Evolutionary conservation across 1,139 yeast genomes (phyloP).

Genomic region (Hanseniaspora sp.): DNA sequence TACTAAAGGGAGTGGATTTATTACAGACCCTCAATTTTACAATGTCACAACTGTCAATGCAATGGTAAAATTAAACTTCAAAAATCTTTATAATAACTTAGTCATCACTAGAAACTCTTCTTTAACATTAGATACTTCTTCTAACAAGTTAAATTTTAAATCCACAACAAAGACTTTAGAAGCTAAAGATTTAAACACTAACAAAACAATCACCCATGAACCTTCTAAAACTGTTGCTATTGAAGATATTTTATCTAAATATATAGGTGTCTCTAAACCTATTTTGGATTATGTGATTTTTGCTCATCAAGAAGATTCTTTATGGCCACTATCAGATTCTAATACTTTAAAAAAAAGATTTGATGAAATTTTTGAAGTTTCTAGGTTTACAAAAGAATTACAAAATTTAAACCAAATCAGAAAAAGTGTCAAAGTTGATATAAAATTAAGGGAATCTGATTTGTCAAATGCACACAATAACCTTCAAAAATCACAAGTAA

Average conservation of each 20-base stretch:
- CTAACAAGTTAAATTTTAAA: conserved; percentile 40
- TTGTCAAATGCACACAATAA: conserved; percentile 61
- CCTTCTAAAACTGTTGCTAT: conserved; percentile 79
- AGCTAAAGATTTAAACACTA: conserved; percentile 58
- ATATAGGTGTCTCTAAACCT: conserved; percentile 79
- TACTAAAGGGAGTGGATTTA: conserved; percentile 90
- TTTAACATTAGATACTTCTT: conserved; percentile 34
- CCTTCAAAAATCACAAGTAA: conserved; percentile 44
- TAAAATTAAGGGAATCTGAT: conserved; percentile 40
- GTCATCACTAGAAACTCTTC: conserved; percentile 83
- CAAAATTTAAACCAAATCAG: conserved; percentile 66
- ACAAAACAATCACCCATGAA: conserved; percentile 60
- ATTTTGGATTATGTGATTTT: conserved; percentile 85
- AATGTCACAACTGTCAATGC: conserved; percentile 74
- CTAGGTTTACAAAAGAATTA: conserved; percentile 81
- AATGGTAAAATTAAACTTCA: conserved; percentile 55
- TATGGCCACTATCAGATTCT: conserved; percentile 96
- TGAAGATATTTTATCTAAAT: conserved; percentile 68
- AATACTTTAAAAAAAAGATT: conserved; percentile 77
- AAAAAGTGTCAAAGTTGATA: conserved; percentile 66
- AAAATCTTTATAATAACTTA: not conserved
- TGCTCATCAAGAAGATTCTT: conserved; percentile 94
- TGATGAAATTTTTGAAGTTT: conserved; percentile 93
- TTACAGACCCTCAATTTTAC: conserved; percentile 79
- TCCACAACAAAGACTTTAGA: conserved; percentile 82